Base-by-base conservation (phyloP, 2,329 filamentous ascomycete species). In the Talaromyces verruculosus region DNA sequence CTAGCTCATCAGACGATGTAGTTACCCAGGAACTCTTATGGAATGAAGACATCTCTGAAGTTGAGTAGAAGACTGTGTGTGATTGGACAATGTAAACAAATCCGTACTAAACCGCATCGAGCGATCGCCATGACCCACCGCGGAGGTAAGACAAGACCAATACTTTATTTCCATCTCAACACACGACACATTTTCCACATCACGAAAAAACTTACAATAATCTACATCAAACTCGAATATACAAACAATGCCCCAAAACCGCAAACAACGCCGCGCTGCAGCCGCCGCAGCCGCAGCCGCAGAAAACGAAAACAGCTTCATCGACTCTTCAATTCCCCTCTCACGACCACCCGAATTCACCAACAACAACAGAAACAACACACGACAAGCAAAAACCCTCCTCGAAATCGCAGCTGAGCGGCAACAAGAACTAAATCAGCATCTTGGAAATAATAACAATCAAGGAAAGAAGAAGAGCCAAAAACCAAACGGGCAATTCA, bases 351-450 rank as follows among this genome's bases (percentile, higher is more conserved):
- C 68, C 70, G n/a, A 60, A 33, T 60, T 60, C 35, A 43, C 63
- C 25, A 45, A 68, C 68, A 39, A 67, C 64, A 68, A 33, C 63
- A 68, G 28, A 70, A 72, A 25, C 47, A 68, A 30, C 71, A 71
- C 51, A 47, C 41, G 30, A 39, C 53, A 57, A 71, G 71, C 33
- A 4, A 81, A 76, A 61, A 82, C 79, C 7, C 69, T 83, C 35
- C 76, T 80, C 68, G 79, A 83, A 61, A 75, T 83, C 59, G 81
- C 81, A 22, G 77, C 79, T 4, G 79, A 82, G 69, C 72, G 78
- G 63, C 78, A 82, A 60, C 72, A 72, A 25, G 73, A 77, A 55
- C 69, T 81, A 2, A 67, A 71, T 8, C 67, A 59, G 15, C 64
- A 63, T 11, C 53, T 51, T 10, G 67, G 58, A 17, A 0, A 57